Evolutionary conservation across 345 rosid species (phyloP).

Genomic region (Arabidopsis thaliana): TAIR10.1 NC_003074.8:7373501-7374000

Average conservation of each 20-base stretch:
- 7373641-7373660: background rate
- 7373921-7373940: background rate
- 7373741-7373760: background rate
- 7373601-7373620: slow-evolving; percentile 16
- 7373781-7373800: slow-evolving; percentile 22
- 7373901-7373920: background rate
- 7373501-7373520: slow-evolving; percentile 30
- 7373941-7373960: background rate
- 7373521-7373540: background rate
- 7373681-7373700: slow-evolving; percentile 10
- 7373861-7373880: background rate
- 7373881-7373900: background rate
- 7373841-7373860: slow-evolving; percentile 12
- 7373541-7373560: background rate
- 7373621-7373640: background rate
- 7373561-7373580: background rate
- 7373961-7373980: background rate
- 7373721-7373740: background rate
- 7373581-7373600: background rate
- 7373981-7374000: slow-evolving; percentile 21
- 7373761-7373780: background rate
- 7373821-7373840: slow-evolving; percentile 24
- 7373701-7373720: background rate
- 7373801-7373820: slow-evolving; percentile 32
- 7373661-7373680: slow-evolving; percentile 14